Percentiles rank a stretch among this genome's conserved stretches.
Evolutionary conservation across 1,284 basidiomycete species (phyloP).

Genomic region (Apiotrichum sp.): DNA sequence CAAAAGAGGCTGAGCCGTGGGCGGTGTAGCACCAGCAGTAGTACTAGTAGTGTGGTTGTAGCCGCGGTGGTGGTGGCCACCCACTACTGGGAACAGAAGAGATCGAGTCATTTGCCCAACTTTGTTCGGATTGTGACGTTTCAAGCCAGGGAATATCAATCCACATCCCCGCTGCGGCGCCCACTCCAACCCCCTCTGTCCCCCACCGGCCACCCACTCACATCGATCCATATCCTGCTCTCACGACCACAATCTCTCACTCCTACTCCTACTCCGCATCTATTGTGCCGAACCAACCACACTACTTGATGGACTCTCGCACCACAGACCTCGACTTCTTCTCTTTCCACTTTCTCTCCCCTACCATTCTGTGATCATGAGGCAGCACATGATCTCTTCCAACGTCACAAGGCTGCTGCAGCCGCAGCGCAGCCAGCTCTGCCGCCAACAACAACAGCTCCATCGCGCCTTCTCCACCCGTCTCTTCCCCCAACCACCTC

Average conservation of each 20-base stretch:
- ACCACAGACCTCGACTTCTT: not conserved
- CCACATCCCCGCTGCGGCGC: not conserved
- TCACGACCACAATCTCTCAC: no score
- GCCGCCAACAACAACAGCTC: not conserved
- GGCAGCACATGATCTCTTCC: not conserved
- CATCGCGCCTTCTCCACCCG: conserved; percentile 11
- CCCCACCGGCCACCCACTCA: not conserved
- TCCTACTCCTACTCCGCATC: no score
- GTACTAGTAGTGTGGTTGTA: no score
- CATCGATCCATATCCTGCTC: not conserved
- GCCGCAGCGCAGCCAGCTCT: not conserved
- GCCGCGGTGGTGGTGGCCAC: no score
- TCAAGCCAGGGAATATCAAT: no score
- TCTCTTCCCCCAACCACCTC: conserved; percentile 21
- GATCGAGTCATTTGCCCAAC: no score
- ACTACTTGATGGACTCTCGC: not conserved
- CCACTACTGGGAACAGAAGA: no score
- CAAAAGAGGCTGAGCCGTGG: no score
- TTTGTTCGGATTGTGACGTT: no score
- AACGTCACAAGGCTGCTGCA: not conserved
- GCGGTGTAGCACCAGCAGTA: no score
- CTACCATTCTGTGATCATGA: not conserved
- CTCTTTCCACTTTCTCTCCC: not conserved
- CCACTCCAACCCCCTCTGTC: not conserved
- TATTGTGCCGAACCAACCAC: not conserved